Percentiles rank a stretch among this genome's conserved stretches.
Evolutionary conservation across 2,329 filamentous ascomycete genomes (phyloP).

Genomic region (Phialophora verrucosa): DNA sequence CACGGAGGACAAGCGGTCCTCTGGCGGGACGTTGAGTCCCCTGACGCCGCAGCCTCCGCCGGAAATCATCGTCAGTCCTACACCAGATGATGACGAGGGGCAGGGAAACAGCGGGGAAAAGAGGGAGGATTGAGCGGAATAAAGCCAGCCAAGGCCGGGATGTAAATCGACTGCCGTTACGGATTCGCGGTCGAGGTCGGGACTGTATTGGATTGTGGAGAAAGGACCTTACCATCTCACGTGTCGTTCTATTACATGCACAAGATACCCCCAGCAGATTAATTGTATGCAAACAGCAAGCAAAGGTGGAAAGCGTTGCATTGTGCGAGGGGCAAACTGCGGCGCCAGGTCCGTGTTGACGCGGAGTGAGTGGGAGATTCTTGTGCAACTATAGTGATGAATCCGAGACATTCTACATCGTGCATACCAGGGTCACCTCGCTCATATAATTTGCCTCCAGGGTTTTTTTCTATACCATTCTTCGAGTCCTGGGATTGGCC

Average conservation of each 20-base stretch:
- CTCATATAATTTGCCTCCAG: not conserved
- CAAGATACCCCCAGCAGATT: slow-evolving; percentile 22
- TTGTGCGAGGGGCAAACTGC: not conserved
- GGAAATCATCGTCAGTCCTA: slow-evolving; percentile 40
- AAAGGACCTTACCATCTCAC: slow-evolving; percentile 13
- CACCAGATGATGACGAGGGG: slow-evolving; percentile 33
- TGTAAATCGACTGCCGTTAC: not conserved
- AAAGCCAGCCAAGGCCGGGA: slow-evolving; percentile 3
- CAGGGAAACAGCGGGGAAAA: slow-evolving; percentile 11
- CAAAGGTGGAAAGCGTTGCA: slow-evolving; percentile 7
- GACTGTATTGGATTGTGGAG: slow-evolving; percentile 14
- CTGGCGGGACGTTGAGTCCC: slow-evolving; percentile 32
- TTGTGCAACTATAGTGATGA: slow-evolving; percentile 17
- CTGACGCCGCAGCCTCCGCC: slow-evolving; percentile 31
- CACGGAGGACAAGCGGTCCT: slow-evolving; percentile 31
- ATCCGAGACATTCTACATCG: not conserved
- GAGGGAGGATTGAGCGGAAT: slow-evolving; percentile 4
- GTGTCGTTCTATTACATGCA: slow-evolving; percentile 16
- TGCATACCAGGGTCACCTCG: not conserved
- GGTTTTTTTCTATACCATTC: not conserved
- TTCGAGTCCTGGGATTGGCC: not conserved
- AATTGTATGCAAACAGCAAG: slow-evolving; percentile 16
- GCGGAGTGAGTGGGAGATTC: slow-evolving; percentile 3
- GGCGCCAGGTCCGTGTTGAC: slow-evolving; percentile 1
- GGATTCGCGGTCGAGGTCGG: not conserved